A percentile compares a stretch with the other conserved stretches of the same genome.
These are phyloP conservation scores for Aaosphaeria pasadenensis DNA, from an alignment of 2,329 filamentous ascomycete genomes.

Conservation along the genomic window DNA sequence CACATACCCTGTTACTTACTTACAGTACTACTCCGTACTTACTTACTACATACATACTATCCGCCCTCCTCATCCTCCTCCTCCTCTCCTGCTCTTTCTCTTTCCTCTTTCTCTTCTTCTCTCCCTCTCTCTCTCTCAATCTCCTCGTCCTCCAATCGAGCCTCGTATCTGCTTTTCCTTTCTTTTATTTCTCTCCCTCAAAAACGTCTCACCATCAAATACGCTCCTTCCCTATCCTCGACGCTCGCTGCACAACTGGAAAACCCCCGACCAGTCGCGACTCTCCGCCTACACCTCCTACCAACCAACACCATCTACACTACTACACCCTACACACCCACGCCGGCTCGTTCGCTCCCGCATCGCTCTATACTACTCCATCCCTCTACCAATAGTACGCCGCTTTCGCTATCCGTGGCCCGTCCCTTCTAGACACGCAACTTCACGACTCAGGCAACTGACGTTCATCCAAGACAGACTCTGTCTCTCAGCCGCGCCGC, in stretches of 20 bases:
- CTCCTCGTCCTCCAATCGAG: background rate
- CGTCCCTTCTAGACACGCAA: too few species aligned
- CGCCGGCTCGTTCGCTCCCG: constrained; percentile 5
- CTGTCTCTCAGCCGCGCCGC: background rate
- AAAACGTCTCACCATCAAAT: background rate
- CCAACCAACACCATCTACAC: too few species aligned
- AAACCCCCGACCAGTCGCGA: too few species aligned
- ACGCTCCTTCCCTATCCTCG: background rate
- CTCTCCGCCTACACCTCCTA: too few species aligned
- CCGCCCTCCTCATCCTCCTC: background rate
- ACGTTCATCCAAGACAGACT: too few species aligned
- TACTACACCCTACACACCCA: constrained; percentile 1
- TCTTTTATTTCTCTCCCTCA: background rate
- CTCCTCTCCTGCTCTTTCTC: background rate
- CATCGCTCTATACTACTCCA: background rate
- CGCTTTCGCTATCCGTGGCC: too few species aligned
- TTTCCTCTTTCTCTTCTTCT: background rate
- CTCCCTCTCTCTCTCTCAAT: background rate
- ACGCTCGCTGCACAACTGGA: background rate
- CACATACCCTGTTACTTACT: too few species aligned
- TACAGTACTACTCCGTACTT: too few species aligned
- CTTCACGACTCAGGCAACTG: too few species aligned
- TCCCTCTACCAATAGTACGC: too few species aligned
- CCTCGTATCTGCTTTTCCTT: background rate
- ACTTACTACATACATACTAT: background rate